phyloP scores from a whole-genome alignment of 2,329 filamentous ascomycete species.

The Hymenoscyphus occultus region DNA sequence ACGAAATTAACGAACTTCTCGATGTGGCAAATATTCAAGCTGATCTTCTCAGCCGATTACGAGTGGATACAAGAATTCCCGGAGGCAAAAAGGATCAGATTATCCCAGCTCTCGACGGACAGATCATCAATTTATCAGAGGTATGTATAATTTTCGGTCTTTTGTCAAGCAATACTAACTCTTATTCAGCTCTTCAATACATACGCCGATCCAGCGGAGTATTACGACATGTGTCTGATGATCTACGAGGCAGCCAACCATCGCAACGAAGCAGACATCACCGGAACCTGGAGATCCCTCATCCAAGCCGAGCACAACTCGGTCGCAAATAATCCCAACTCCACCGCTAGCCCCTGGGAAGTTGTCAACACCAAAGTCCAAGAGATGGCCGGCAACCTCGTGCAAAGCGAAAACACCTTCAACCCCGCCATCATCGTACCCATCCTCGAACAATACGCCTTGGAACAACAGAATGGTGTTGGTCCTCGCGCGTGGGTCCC shows the following conservation, averaged over 20 bases:
- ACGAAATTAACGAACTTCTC: conserved; percentile 80
- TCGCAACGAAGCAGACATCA: conserved; percentile 81
- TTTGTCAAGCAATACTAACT: conserved; percentile 20
- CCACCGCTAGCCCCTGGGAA: conserved; percentile 63
- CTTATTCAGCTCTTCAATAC: conserved; percentile 75
- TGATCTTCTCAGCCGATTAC: conserved; percentile 77
- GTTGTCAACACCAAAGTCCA: conserved; percentile 62
- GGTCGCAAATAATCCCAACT: conserved; percentile 39
- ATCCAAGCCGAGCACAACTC: conserved; percentile 66
- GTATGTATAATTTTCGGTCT: conserved; percentile 49
- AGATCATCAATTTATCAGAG: conserved; percentile 70
- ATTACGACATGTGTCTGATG: conserved; percentile 88
- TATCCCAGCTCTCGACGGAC: conserved; percentile 68
- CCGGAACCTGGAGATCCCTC: conserved; percentile 78
- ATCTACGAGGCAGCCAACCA: conserved; percentile 93
- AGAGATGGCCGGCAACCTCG: conserved; percentile 62
- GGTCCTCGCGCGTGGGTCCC: conserved; percentile 44
- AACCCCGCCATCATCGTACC: conserved; percentile 59
- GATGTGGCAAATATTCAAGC: conserved; percentile 95
- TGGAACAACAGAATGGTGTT: conserved; percentile 56
- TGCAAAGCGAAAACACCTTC: conserved; percentile 64
- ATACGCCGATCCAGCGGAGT: conserved; percentile 86
- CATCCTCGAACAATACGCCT: conserved; percentile 60
- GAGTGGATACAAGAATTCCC: conserved; percentile 66
- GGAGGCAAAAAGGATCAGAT: conserved; percentile 63